A percentile compares a stretch with the other conserved stretches of the same genome.
These are phyloP conservation scores for Corynespora cassiicola DNA, from an alignment of 2,329 filamentous ascomycete species.

Conservation along the genomic window DNA sequence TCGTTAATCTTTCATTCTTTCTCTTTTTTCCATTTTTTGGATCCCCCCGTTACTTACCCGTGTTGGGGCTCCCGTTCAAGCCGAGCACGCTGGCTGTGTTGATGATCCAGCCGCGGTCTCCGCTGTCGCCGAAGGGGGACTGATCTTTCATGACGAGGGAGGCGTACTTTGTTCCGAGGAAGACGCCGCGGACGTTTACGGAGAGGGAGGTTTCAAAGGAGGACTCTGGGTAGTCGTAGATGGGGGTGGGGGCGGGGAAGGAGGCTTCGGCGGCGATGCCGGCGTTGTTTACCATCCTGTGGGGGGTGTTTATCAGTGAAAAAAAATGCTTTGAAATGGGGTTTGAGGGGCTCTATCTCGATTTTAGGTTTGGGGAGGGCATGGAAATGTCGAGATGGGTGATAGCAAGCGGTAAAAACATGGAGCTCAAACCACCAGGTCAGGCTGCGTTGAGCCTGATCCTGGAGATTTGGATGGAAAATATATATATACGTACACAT, in stretches of 20 bases:
- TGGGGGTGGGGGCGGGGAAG: conserved; percentile 28
- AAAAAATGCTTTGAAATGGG: no score
- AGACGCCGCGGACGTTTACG: conserved; percentile 49
- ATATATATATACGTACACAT: conserved; percentile 49
- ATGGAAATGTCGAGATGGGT: no score
- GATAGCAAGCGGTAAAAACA: no score
- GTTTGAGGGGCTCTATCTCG: no score
- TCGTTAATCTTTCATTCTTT: no score
- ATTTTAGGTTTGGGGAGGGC: no score
- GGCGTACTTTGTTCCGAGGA: conserved; percentile 55
- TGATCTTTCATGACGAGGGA: conserved; percentile 59
- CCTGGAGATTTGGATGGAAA: no score
- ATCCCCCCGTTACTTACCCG: no score
- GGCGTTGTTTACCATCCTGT: conserved; percentile 49
- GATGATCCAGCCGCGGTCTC: conserved; percentile 59
- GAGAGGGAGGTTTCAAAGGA: conserved; percentile 53
- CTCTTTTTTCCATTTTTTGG: no score
- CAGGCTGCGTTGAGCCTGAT: no score
- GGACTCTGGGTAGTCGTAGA: conserved; percentile 56
- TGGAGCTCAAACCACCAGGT: no score
- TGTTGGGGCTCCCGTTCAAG: conserved; percentile 41
- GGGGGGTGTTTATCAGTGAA: background rate
- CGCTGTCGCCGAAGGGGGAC: conserved; percentile 35
- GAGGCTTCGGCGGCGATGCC: conserved; percentile 53
- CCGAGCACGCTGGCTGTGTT: conserved; percentile 62